A percentile compares a stretch with the other conserved stretches of the same genome.
These are phyloP conservation scores for Leucocoprinus gongylophorus DNA, from an alignment of 1,284 basidiomycete species.

Conservation along the genomic window DNA sequence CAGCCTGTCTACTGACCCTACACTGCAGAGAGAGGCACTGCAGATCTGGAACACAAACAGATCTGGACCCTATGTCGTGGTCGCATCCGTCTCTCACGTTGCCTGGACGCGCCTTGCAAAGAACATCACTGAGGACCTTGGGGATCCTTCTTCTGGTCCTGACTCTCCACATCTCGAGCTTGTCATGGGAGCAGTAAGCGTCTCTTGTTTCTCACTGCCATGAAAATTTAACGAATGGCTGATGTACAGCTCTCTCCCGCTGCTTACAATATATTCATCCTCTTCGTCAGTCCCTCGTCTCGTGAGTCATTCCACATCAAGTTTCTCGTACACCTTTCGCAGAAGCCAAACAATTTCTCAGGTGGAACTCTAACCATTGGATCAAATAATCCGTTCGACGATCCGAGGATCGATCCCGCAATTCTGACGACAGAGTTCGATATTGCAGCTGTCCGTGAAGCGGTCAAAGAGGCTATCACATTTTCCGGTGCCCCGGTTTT, in stretches of 20 bases:
- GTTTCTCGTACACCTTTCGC: background rate
- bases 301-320: slow-evolving; percentile 3
- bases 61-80: slow-evolving; percentile 15
- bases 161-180: slow-evolving; percentile 21
- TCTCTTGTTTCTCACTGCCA: background rate
- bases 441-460: slow-evolving; percentile 12
- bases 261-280: background rate
- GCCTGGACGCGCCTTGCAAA: slow-evolving; percentile 18
- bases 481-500: slow-evolving; percentile 27
- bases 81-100: slow-evolving; percentile 11
- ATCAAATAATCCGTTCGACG: slow-evolving; percentile 27
- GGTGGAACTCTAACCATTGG: slow-evolving; percentile 28
- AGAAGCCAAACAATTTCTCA: slow-evolving; percentile 7
- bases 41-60: slow-evolving; percentile 17
- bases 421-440: slow-evolving; percentile 15
- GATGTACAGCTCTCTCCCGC: background rate
- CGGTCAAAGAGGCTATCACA: slow-evolving; percentile 19
- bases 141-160: slow-evolving; percentile 18
- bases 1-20: slow-evolving; percentile 8
- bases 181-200: slow-evolving; percentile 12
- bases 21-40: slow-evolving; percentile 11
- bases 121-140: slow-evolving; percentile 14
- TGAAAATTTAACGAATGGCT: too few species aligned
- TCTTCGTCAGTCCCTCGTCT: slow-evolving; percentile 8
- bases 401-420: slow-evolving; percentile 29